Percentiles rank a stretch among this genome's conserved stretches.
Evolutionary conservation across 1,284 basidiomycete genomes (phyloP).

Genomic region (Cryptococcus sp.): DNA sequence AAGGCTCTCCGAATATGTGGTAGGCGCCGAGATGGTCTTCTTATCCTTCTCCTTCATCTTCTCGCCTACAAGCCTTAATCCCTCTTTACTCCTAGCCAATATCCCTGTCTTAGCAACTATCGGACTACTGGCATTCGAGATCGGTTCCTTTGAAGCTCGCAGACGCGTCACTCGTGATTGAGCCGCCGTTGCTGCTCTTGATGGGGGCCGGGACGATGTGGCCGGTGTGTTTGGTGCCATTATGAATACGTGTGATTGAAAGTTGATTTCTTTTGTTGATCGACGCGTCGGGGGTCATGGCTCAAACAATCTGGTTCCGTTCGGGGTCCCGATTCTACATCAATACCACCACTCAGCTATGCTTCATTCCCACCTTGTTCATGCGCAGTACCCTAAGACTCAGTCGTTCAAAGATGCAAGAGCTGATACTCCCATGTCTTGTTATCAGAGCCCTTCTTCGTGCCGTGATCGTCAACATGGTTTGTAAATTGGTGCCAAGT

Average conservation of each 20-base stretch:
- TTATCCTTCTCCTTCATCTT: slow-evolving; percentile 37
- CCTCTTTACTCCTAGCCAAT: slow-evolving; percentile 36
- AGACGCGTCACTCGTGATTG: slow-evolving; percentile 8
- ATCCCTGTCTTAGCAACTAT: slow-evolving; percentile 10
- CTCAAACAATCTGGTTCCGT: no score
- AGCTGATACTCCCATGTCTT: no score
- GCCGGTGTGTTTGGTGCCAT: slow-evolving; percentile 1
- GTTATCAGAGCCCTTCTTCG: no score
- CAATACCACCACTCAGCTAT: no score
- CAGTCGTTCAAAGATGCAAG: no score
- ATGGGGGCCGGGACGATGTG: neutral
- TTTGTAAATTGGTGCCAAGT: neutral
- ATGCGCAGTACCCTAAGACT: no score
- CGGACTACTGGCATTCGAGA: neutral
- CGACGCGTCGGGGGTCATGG: neutral
- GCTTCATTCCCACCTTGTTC: no score
- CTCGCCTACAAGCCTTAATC: slow-evolving; percentile 37
- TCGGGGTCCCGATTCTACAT: no score
- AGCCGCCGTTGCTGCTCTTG: neutral
- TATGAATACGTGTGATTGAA: neutral
- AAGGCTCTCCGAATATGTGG: slow-evolving; percentile 20
- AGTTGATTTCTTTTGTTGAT: neutral
- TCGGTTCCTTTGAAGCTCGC: slow-evolving; percentile 3
- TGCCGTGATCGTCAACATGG: neutral
- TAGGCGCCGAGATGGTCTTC: neutral